Percentiles rank a stretch among this genome's conserved stretches.
Evolutionary conservation across 129 eudicot species (phyloP).

Genomic region (Helianthus annuus): HanXRQr2.0-SUNRISE NC_035449.2:17356557-17357056

Average conservation of each 20-base stretch:
- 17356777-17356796: slow-evolving; percentile 22
- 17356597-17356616: slow-evolving; percentile 38
- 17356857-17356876: slow-evolving; percentile 15
- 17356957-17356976: neutral
- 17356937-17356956: neutral
- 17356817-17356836: slow-evolving; percentile 29
- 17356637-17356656: slow-evolving; percentile 51
- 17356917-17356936: slow-evolving; percentile 33
- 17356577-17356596: slow-evolving; percentile 35
- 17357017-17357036: no score
- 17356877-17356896: slow-evolving; percentile 31
- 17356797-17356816: slow-evolving; percentile 27
- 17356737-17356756: slow-evolving; percentile 59
- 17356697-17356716: neutral
- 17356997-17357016: neutral
- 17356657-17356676: neutral
- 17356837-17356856: slow-evolving; percentile 22
- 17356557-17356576: slow-evolving; percentile 44
- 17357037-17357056: no score
- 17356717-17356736: slow-evolving; percentile 39
- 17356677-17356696: neutral
- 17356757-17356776: slow-evolving; percentile 55
- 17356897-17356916: slow-evolving; percentile 27
- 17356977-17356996: neutral
- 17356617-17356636: slow-evolving; percentile 43